phyloP scores from a whole-genome alignment of 2,329 filamentous ascomycete species.

The Fusarium ambrosium region DNA sequence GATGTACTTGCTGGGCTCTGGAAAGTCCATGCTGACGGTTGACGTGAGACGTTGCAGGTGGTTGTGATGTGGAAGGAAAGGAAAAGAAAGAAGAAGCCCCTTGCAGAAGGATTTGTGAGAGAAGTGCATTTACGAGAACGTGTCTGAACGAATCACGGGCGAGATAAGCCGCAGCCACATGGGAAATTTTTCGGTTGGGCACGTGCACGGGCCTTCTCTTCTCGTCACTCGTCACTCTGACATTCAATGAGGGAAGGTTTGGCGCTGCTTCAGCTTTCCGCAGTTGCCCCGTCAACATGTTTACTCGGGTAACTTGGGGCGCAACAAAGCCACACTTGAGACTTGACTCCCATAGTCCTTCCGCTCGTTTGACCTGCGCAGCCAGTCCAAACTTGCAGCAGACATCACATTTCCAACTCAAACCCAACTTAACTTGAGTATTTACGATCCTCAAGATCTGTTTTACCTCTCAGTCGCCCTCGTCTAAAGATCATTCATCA shows the following conservation, averaged over 20 bases:
- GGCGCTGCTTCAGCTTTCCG: constrained; percentile 21
- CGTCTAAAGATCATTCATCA: constrained; percentile 3
- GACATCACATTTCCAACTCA: constrained; percentile 25
- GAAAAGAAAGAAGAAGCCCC: constrained; percentile 17
- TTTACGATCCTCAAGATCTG: constrained; percentile 8
- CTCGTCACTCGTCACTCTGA: constrained; percentile 21
- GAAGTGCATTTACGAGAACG: constrained; percentile 27
- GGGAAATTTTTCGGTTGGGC: constrained; percentile 39
- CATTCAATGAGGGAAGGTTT: constrained; percentile 14
- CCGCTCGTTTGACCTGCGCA: constrained; percentile 23
- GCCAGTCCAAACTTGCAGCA: constrained; percentile 35
- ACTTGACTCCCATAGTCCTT: constrained; percentile 43
- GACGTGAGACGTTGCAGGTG: background rate
- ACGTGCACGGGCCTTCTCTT: constrained; percentile 40
- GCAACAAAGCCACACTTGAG: constrained; percentile 45
- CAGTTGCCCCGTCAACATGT: constrained; percentile 55
- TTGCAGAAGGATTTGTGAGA: constrained; percentile 28
- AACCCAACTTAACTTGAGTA: constrained; percentile 9
- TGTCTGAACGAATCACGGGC: constrained; percentile 27
- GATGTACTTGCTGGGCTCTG: constrained; percentile 73
- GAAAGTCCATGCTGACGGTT: constrained; percentile 41
- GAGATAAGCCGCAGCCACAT: constrained; percentile 15
- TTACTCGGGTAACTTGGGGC: constrained; percentile 48
- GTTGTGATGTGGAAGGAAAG: constrained; percentile 8
- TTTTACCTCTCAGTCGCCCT: constrained; percentile 13